A percentile compares a stretch with the other conserved stretches of the same genome.
Conservation (phyloP, 2,329 filamentous ascomycete species). For the Penicillium sp. region DNA sequence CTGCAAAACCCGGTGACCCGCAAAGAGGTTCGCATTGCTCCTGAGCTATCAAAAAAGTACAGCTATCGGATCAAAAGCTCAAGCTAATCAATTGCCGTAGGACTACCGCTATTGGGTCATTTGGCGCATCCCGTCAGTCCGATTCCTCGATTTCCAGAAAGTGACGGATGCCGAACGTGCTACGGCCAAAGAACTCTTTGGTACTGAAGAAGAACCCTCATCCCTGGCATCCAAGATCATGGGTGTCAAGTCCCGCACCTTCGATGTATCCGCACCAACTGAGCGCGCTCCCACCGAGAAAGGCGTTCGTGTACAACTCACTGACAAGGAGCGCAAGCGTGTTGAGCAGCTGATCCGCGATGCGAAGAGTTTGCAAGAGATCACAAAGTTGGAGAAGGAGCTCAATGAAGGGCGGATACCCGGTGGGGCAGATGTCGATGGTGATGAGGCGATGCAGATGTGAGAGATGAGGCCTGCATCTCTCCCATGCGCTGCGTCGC, state of each 20-base stretch:
- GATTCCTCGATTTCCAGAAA: slow-evolving; percentile 90
- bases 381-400: slow-evolving; percentile 86
- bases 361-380: slow-evolving; percentile 86
- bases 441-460: slow-evolving; percentile 40
- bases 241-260: slow-evolving; percentile 75
- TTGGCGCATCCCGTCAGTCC: slow-evolving; percentile 78
- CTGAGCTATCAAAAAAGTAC: background rate
- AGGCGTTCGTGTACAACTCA: slow-evolving; percentile 77
- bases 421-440: slow-evolving; percentile 51
- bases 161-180: slow-evolving; percentile 82
- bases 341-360: slow-evolving; percentile 85
- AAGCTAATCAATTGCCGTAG: slow-evolving; percentile 47
- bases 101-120: slow-evolving; percentile 91
- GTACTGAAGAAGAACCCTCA: slow-evolving; percentile 72
- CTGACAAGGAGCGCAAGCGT: slow-evolving; percentile 80
- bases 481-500: background rate
- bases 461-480: slow-evolving; percentile 18
- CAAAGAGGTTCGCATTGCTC: slow-evolving; percentile 70
- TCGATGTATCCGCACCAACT: slow-evolving; percentile 53
- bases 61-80: too few species aligned
- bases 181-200: slow-evolving; percentile 77
- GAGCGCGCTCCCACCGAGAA: slow-evolving; percentile 52
- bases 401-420: slow-evolving; percentile 86
- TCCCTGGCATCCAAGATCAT: slow-evolving; percentile 81
- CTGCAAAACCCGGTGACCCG: slow-evolving; percentile 85